Evolutionary conservation across 495 filamentous ascomycete genomes (phyloP).

Genomic region (Talaromyces trachyspermus): DNA sequence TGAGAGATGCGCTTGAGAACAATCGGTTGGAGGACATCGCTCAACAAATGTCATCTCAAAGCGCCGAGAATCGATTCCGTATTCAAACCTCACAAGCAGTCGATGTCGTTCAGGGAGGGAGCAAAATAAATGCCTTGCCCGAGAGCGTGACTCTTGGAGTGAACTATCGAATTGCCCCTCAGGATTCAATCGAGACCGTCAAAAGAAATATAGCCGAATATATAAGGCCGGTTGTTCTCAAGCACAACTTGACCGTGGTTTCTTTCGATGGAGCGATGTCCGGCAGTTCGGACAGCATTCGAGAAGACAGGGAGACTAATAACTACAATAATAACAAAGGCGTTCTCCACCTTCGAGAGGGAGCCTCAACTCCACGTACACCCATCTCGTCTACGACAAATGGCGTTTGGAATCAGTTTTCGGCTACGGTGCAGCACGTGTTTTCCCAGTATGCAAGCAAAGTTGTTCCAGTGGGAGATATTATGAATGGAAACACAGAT

Average conservation of each 20-base stretch:
- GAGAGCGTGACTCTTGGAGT: conserved; percentile 53
- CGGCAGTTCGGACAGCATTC: conserved; percentile 4
- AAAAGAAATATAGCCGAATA: conserved; percentile 32
- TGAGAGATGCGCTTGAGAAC: conserved; percentile 23
- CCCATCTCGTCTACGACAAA: conserved; percentile 56
- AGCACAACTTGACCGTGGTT: conserved; percentile 44
- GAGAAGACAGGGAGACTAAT: not conserved
- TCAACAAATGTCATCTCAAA: conserved; percentile 15
- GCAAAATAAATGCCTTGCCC: conserved; percentile 63
- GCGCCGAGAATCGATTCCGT: conserved; percentile 36
- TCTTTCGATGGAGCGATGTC: conserved; percentile 29
- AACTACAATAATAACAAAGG: not conserved
- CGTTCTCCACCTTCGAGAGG: conserved; percentile 23
- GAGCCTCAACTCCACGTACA: conserved; percentile 23
- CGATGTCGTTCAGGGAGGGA: conserved; percentile 56
- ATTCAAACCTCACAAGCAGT: conserved; percentile 50
- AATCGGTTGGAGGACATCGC: conserved; percentile 24
- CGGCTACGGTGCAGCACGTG: conserved; percentile 54
- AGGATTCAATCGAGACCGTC: conserved; percentile 47
- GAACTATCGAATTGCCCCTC: conserved; percentile 64
- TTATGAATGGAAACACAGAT: conserved; percentile 72
- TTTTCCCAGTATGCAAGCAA: conserved; percentile 34
- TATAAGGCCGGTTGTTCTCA: not conserved
- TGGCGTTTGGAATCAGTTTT: conserved; percentile 44
- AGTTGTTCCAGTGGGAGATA: conserved; percentile 55